Percentiles rank a stretch among this genome's conserved stretches.
These are phyloP conservation scores for Quercus ilex DNA, from an alignment of 306 rosid genomes.

Conservation along the genomic window DNA sequence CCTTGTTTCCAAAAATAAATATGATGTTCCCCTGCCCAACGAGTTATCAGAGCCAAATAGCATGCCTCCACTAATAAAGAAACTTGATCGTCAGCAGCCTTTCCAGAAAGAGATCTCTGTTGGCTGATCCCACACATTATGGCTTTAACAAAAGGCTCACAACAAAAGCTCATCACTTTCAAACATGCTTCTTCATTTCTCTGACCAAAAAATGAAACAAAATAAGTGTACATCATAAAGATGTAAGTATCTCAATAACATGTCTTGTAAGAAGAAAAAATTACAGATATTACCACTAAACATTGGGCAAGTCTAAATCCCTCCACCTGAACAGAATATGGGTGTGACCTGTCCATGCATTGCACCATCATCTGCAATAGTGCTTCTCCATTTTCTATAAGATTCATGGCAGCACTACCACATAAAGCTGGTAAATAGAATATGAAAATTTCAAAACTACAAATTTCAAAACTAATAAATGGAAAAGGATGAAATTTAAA, in stretches of 20 bases:
- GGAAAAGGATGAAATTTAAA: not conserved
- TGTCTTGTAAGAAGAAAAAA: slow-evolving; percentile 11
- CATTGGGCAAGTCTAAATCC: slow-evolving; percentile 78
- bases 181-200: slow-evolving; percentile 46
- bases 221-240: slow-evolving; percentile 11
- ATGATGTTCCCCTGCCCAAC: slow-evolving; percentile 88
- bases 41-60: slow-evolving; percentile 65
- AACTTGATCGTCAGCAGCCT: slow-evolving; percentile 34
- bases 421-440: slow-evolving; percentile 65
- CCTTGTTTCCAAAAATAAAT: slow-evolving; percentile 63
- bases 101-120: slow-evolving; percentile 34
- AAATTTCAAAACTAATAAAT: slow-evolving; percentile 6
- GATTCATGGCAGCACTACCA: slow-evolving; percentile 54
- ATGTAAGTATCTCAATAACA: not conserved
- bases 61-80: slow-evolving; percentile 67
- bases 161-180: slow-evolving; percentile 42
- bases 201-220: slow-evolving; percentile 46
- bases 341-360: slow-evolving; percentile 61
- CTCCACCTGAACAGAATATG: slow-evolving; percentile 56
- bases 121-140: slow-evolving; percentile 60
- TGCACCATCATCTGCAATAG: slow-evolving; percentile 53
- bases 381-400: slow-evolving; percentile 54
- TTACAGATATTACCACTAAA: slow-evolving; percentile 48
- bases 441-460: slow-evolving; percentile 18
- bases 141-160: slow-evolving; percentile 67